Percentiles rank a stretch among this genome's conserved stretches.
Evolutionary conservation across 805 yeast species (phyloP).

Genomic region (Candida michaelii): DNA sequence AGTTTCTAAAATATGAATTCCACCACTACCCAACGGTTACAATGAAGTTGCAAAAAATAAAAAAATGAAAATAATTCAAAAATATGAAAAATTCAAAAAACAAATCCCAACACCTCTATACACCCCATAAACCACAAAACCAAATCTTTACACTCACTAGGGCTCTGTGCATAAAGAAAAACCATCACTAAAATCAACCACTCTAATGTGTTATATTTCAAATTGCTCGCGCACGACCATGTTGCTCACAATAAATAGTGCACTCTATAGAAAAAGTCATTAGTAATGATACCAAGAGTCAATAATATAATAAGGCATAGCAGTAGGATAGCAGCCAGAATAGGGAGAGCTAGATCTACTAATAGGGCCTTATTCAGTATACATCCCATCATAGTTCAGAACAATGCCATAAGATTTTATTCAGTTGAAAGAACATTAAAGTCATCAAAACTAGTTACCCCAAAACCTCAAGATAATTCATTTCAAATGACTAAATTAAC

Average conservation of each 20-base stretch:
- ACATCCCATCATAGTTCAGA: too few relatives aligned
- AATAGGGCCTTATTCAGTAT: too few relatives aligned
- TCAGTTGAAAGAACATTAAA: conserved; percentile 17
- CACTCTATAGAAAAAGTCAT: neutral
- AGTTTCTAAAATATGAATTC: neutral
- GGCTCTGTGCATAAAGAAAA: too few relatives aligned
- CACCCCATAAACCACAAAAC: too few relatives aligned
- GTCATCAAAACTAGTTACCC: conserved; percentile 30
- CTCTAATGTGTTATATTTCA: neutral
- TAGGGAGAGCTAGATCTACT: neutral
- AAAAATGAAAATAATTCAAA: neutral
- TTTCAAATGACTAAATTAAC: conserved; percentile 33
- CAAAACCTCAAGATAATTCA: conserved; percentile 26
- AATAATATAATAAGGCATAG: neutral
- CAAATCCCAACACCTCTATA: too few relatives aligned
- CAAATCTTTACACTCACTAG: neutral
- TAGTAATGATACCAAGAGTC: conserved; percentile 3
- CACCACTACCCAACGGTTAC: too few relatives aligned
- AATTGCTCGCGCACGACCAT: neutral
- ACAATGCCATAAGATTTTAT: neutral
- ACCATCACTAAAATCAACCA: neutral
- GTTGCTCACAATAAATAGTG: neutral
- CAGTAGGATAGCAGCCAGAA: neutral
- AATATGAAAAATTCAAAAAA: neutral
- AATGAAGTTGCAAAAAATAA: neutral